A percentile compares a stretch with the other conserved stretches of the same genome.
Conservation (phyloP, 2,329 filamentous ascomycete species). For the Diaporthe citriasiana region DNA sequence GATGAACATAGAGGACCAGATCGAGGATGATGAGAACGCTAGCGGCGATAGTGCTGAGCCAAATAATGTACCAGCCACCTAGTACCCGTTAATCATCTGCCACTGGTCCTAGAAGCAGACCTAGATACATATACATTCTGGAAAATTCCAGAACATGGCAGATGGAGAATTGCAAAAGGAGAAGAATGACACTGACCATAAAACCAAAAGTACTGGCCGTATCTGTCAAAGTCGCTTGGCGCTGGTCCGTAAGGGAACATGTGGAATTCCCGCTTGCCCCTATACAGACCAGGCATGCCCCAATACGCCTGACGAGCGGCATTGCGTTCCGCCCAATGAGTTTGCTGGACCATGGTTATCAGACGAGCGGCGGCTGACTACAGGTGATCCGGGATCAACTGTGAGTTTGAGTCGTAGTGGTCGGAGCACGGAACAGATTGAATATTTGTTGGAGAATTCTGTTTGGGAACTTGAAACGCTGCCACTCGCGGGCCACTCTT, state of each 20-base stretch:
- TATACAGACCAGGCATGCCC: background rate
- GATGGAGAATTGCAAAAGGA: too few species aligned
- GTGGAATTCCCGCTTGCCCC: background rate
- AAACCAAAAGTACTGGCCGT: slow-evolving; percentile 17
- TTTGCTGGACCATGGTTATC: background rate
- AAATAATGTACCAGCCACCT: background rate
- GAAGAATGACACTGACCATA: too few species aligned
- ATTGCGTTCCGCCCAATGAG: slow-evolving; percentile 13
- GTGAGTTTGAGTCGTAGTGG: background rate
- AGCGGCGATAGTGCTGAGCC: background rate
- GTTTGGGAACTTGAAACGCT: accelerated
- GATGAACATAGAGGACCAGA: background rate
- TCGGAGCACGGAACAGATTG: background rate
- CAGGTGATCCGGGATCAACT: too few species aligned
- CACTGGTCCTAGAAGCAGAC: too few species aligned
- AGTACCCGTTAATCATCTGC: too few species aligned
- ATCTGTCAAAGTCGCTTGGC: slow-evolving; percentile 1
- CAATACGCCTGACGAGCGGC: background rate
- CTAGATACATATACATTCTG: too few species aligned
- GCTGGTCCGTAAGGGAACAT: background rate
- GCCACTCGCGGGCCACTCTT: background rate
- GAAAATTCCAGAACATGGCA: too few species aligned
- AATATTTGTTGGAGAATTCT: too few species aligned
- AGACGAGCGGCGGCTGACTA: background rate
- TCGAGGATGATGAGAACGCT: background rate